Conservation (phyloP, 1,284 basidiomycete species). For the Malassezia caprae region DNA sequence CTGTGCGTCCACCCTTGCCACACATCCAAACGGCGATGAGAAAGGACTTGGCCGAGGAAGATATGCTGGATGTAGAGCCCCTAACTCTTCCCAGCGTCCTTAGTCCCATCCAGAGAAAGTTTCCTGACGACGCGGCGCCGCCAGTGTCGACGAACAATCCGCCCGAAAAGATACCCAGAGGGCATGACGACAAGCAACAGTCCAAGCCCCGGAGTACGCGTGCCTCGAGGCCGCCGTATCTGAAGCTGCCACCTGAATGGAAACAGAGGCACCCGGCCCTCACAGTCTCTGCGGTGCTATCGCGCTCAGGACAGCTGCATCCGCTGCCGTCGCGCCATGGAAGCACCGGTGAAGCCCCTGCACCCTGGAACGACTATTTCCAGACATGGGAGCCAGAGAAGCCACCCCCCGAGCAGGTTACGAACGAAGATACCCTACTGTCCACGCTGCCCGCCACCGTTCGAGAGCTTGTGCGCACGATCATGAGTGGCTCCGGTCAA, state of each 20-base stretch:
- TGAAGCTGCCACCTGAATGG: neutral
- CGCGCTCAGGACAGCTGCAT: slow-evolving; percentile 8
- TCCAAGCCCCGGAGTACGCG: neutral
- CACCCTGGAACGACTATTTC: neutral
- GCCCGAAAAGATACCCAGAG: neutral
- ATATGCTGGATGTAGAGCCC: slow-evolving; percentile 4
- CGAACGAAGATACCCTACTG: neutral
- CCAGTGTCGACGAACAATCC: no score
- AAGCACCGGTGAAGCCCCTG: neutral
- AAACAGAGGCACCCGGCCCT: neutral
- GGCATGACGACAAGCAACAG: neutral
- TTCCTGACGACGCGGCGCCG: neutral
- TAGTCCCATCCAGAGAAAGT: neutral
- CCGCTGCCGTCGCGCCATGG: neutral
- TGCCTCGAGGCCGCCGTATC: neutral
- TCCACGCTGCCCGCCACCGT: neutral
- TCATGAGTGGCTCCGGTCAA: neutral
- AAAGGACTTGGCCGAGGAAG: neutral
- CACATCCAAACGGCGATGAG: neutral
- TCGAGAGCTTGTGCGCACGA: neutral
- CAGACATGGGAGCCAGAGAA: neutral
- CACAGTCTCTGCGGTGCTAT: slow-evolving; percentile 9
- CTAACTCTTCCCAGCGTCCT: neutral
- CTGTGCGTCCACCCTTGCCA: neutral
- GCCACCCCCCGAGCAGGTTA: neutral